Evolutionary conservation across 140 eudicot species (phyloP).

Genomic region (Flaveria floridana): DNA sequence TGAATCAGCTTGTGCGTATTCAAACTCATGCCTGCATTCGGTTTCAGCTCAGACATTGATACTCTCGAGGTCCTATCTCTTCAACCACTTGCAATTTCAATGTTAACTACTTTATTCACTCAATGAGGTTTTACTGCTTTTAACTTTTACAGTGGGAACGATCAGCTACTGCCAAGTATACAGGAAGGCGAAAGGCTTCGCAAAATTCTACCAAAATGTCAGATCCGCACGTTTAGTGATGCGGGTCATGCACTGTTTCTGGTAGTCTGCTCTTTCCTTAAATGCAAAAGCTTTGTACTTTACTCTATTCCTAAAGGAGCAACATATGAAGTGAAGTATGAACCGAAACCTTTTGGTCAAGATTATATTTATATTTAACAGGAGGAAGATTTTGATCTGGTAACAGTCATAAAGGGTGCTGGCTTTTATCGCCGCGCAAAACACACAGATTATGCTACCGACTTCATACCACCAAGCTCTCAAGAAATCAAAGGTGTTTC

Average conservation of each 20-base stretch:
- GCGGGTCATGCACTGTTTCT: constrained; percentile 62
- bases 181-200: constrained; percentile 77
- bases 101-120: neutral
- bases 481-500: constrained; percentile 39
- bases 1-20: constrained; percentile 52
- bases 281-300: too few relatives aligned
- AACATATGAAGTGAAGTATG: constrained; percentile 13
- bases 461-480: constrained; percentile 62
- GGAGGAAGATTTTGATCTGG: constrained; percentile 57
- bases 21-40: constrained; percentile 68
- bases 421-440: constrained; percentile 61
- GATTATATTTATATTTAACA: constrained; percentile 34
- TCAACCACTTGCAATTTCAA: neutral
- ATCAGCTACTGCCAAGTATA: constrained; percentile 57
- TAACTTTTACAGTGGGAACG: constrained; percentile 52
- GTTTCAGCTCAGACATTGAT: constrained; percentile 68
- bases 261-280: constrained; percentile 37
- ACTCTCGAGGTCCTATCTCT: constrained; percentile 57
- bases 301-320: neutral
- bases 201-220: constrained; percentile 49
- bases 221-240: constrained; percentile 49
- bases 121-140: neutral
- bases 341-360: neutral
- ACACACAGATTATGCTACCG: constrained; percentile 48
- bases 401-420: constrained; percentile 51